Evolutionary conservation across 139 green algal genomes (phyloP).

Genomic region (Microglena sp.): DNA sequence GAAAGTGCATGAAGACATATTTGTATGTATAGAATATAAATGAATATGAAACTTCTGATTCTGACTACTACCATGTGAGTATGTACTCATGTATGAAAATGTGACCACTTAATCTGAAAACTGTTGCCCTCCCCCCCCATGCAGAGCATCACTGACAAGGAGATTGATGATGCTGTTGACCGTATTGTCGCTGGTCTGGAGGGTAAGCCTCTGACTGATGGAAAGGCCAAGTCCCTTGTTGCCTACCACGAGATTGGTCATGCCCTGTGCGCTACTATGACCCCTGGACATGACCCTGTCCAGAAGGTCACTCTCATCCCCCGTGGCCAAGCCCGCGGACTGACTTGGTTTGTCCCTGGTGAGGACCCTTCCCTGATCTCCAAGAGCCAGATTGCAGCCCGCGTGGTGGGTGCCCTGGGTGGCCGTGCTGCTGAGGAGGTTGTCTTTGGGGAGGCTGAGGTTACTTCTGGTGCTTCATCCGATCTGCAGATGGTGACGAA

Average conservation of each 20-base stretch:
- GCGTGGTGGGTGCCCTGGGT: slow-evolving; percentile 91
- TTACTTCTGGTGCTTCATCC: slow-evolving; percentile 79
- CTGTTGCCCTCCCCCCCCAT: no score
- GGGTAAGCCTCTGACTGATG: slow-evolving; percentile 93
- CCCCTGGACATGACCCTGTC: slow-evolving; percentile 90
- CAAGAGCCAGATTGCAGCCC: slow-evolving; percentile 94
- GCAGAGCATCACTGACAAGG: slow-evolving; percentile 46
- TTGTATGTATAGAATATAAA: no score
- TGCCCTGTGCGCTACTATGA: slow-evolving; percentile 92
- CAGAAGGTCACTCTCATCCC: slow-evolving; percentile 99
- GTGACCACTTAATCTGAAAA: no score
- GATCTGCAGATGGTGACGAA: slow-evolving; percentile 53
- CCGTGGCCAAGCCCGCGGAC: slow-evolving; percentile 86
- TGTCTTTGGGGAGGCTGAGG: slow-evolving; percentile 91
- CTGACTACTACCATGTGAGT: no score
- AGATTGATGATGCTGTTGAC: slow-evolving; percentile 97
- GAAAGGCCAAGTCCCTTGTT: slow-evolving; percentile 92
- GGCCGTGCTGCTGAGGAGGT: slow-evolving; percentile 95
- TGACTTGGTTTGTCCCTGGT: slow-evolving; percentile 94
- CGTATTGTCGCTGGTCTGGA: slow-evolving; percentile 96
- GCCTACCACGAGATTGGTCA: slow-evolving; percentile 86
- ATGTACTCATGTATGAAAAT: no score
- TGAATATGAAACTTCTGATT: no score
- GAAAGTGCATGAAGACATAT: no score
- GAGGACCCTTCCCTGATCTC: slow-evolving; percentile 94